Conservation (phyloP, 345 rosid species). For the Brassica rapa region DNA sequence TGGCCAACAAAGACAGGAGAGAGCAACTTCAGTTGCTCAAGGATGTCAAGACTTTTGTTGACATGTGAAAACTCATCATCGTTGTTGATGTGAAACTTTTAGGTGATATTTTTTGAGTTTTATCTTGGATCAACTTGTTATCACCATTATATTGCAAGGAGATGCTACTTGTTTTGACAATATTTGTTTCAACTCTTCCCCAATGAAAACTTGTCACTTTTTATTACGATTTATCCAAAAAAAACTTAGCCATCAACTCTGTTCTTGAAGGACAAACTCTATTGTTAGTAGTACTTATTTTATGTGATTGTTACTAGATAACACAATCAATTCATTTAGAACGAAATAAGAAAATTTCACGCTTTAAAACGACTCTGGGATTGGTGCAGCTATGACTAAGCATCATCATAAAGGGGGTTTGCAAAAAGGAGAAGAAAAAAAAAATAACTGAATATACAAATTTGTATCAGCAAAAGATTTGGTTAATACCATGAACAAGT, state of each 20-base stretch:
- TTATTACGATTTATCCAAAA: background rate
- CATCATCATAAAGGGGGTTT: too few species aligned
- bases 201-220: background rate
- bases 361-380: too few species aligned
- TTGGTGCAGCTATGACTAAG: too few species aligned
- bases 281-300: too few species aligned
- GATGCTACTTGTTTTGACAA: background rate
- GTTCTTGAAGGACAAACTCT: background rate
- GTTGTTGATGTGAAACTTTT: background rate
- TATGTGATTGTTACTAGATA: too few species aligned
- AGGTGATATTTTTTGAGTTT: background rate
- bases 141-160: background rate
- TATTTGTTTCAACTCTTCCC: background rate
- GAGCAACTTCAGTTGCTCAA: slow-evolving; percentile 64
- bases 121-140: background rate
- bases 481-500: too few species aligned
- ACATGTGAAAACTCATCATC: slow-evolving; percentile 34
- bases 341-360: too few species aligned
- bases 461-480: too few species aligned
- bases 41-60: slow-evolving; percentile 55
- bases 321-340: too few species aligned
- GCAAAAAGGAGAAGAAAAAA: too few species aligned
- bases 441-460: too few species aligned
- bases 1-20: slow-evolving; percentile 57
- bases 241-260: background rate